These are phyloP conservation scores for Fusarium azukiicola DNA, from an alignment of 2,329 filamentous ascomycete genomes.

Conservation along the genomic window DNA sequence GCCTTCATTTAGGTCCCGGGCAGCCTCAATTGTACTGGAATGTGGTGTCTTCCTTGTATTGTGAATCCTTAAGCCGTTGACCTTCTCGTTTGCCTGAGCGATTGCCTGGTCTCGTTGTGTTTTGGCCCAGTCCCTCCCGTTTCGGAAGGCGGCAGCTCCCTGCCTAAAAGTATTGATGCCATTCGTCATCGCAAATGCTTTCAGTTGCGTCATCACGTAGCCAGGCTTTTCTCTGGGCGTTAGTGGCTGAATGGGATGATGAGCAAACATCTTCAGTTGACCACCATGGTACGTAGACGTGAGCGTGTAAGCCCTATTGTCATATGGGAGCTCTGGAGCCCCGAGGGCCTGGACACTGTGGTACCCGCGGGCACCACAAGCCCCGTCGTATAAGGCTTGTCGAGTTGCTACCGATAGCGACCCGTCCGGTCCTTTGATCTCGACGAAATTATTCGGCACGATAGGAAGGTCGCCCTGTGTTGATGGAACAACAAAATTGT, in stretches of 20 bases:
- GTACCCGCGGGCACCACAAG: constrained; percentile 60
- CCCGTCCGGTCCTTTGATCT: constrained; percentile 56
- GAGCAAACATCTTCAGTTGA: constrained; percentile 61
- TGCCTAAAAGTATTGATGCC: constrained; percentile 56
- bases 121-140: constrained; percentile 64
- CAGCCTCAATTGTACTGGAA: not conserved
- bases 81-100: constrained; percentile 53
- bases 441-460: constrained; percentile 25
- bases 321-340: constrained; percentile 54
- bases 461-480: constrained; percentile 49
- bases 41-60: not conserved
- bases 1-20: too few species aligned
- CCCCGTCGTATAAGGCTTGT: constrained; percentile 63
- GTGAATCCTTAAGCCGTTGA: not conserved
- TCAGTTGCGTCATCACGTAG: constrained; percentile 65
- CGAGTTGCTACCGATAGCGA: constrained; percentile 52
- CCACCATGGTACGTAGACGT: constrained; percentile 62
- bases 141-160: constrained; percentile 63
- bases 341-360: constrained; percentile 60
- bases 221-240: constrained; percentile 53
- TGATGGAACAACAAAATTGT: constrained; percentile 58
- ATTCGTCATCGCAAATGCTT: constrained; percentile 53
- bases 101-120: constrained; percentile 62
- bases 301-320: constrained; percentile 64
- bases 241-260: constrained; percentile 57